Percentiles rank a stretch among this genome's conserved stretches.
Evolutionary conservation across 192 early-diverging fungal genomes (phyloP).

Genomic region (Backusella psychrophila): DNA sequence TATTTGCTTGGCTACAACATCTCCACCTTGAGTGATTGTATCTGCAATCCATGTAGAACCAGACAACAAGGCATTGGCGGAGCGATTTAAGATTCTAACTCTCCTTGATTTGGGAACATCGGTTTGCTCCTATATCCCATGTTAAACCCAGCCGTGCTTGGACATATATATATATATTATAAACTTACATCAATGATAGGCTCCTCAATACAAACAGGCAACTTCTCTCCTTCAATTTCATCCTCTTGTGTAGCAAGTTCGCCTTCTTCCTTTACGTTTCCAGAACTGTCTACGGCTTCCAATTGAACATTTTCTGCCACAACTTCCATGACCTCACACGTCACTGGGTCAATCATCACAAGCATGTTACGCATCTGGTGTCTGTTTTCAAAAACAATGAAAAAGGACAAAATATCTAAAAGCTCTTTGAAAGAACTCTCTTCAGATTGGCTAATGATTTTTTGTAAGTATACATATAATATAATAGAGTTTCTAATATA

Average conservation of each 20-base stretch:
- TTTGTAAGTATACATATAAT: neutral
- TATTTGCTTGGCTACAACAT: constrained; percentile 19
- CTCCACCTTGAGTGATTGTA: constrained; percentile 4
- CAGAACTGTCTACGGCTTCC: constrained; percentile 11
- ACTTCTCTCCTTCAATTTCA: constrained; percentile 14
- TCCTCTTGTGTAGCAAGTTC: constrained; percentile 6
- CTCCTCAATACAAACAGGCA: constrained; percentile 18
- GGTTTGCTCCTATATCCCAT: neutral
- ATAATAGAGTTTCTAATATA: neutral
- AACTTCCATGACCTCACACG: constrained; percentile 24
- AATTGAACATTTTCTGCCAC: constrained; percentile 28
- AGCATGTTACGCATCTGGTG: constrained; percentile 29
- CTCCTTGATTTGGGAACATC: constrained; percentile 14
- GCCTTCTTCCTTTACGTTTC: neutral
- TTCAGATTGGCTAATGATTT: neutral
- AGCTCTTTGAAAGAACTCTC: neutral
- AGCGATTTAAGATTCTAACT: constrained; percentile 17
- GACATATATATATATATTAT: too few species aligned
- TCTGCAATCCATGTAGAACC: constrained; percentile 29
- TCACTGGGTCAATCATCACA: constrained; percentile 20
- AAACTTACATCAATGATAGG: neutral
- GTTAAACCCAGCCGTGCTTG: neutral
- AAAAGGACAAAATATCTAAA: constrained; percentile 20
- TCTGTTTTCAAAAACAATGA: constrained; percentile 25
- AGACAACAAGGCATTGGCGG: constrained; percentile 12